Evolutionary conservation across 805 yeast species (phyloP).

Genomic region (Metschnikowia henanensis): DNA sequence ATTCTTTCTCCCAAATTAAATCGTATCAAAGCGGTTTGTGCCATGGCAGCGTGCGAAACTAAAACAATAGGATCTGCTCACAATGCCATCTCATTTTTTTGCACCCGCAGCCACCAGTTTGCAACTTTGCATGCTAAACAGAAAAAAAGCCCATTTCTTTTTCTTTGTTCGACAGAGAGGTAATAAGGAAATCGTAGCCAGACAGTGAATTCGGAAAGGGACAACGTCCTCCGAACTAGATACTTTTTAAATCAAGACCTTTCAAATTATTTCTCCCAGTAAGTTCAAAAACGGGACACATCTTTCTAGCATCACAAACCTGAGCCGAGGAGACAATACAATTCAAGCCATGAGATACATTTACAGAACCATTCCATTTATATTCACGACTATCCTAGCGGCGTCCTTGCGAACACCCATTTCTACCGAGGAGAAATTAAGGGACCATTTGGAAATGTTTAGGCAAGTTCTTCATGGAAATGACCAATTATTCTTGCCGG

Average conservation of each 20-base stretch:
- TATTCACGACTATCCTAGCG: neutral
- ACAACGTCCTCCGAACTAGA: neutral
- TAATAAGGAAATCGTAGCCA: no score
- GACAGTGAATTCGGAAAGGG: neutral
- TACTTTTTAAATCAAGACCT: neutral
- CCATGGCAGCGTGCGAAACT: no score
- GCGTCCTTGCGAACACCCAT: neutral
- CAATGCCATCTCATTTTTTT: no score
- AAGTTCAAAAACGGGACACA: no score
- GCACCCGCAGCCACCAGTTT: conserved; percentile 1
- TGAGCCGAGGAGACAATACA: neutral
- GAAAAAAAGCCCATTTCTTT: no score
- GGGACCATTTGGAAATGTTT: conserved; percentile 8
- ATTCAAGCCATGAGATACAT: conserved; percentile 1
- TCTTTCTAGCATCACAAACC: neutral
- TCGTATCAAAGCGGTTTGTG: no score
- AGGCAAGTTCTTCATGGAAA: conserved; percentile 4
- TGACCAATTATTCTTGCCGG: neutral
- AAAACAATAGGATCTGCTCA: no score
- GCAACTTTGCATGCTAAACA: neutral
- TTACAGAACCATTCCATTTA: neutral
- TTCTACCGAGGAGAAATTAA: conserved; percentile 1
- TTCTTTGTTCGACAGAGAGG: no score
- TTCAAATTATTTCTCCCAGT: no score
- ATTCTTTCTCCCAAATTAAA: no score